Evolutionary conservation across 2,329 filamentous ascomycete genomes (phyloP).

Genomic region (Aureobasidium mangrovei): DNA sequence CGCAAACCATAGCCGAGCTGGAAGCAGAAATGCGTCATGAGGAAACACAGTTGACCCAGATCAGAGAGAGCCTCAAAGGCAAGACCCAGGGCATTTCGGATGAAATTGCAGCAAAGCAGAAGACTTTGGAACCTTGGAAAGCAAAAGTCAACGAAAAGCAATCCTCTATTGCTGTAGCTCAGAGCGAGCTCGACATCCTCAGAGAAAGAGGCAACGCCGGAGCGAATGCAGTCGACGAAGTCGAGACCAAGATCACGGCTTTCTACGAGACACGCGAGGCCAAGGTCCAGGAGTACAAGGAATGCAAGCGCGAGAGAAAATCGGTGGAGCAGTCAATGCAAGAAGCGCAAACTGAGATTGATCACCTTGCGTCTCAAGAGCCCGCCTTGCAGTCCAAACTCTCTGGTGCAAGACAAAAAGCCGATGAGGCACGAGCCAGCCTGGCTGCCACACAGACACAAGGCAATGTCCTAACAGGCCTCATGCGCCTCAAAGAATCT

Average conservation of each 20-base stretch:
- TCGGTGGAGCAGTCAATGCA: constrained; percentile 65
- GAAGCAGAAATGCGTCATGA: constrained; percentile 69
- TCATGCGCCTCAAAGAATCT: constrained; percentile 93
- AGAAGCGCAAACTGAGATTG: constrained; percentile 62
- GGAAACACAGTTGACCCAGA: constrained; percentile 71
- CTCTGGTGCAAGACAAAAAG: constrained; percentile 84
- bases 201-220: constrained; percentile 83
- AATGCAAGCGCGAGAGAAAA: constrained; percentile 63
- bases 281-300: constrained; percentile 67
- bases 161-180: constrained; percentile 85
- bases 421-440: constrained; percentile 87
- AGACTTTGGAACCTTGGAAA: constrained; percentile 90
- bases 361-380: constrained; percentile 65
- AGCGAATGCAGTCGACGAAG: constrained; percentile 72
- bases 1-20: constrained; percentile 63
- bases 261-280: constrained; percentile 62
- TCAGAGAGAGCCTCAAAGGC: constrained; percentile 81
- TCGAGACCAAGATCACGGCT: constrained; percentile 65
- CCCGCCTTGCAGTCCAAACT: constrained; percentile 75
- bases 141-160: constrained; percentile 96
- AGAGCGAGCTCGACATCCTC: constrained; percentile 88
- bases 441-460: constrained; percentile 85
- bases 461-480: constrained; percentile 69
- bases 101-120: constrained; percentile 85
- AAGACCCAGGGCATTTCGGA: constrained; percentile 95